Base-by-base conservation (phyloP, 768 basidiomycete genomes). In the Tremella mesenterica region DNA sequence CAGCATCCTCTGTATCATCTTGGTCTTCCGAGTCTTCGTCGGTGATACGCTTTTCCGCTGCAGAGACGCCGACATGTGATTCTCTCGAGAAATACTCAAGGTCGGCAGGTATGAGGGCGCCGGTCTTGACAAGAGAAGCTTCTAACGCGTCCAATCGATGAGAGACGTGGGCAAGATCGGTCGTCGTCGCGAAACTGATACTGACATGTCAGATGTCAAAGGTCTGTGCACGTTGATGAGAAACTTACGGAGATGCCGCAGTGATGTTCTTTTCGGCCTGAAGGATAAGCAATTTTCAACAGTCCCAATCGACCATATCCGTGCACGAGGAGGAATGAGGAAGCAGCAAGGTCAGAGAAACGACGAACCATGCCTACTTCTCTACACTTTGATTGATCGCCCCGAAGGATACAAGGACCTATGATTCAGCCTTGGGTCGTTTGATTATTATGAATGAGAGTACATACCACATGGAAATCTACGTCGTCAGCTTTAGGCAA, bases 1-100 rank as follows among this genome's bases (percentile, higher is more conserved):
- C 72, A 16, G 72, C 72, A 20, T 67, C 70, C 54, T 73, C 72
- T 0, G 70, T 73, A 55, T 70, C 70, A 30, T 70, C 70, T 23
- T 23, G n/a, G n/a, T 41, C 38, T 41, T n/a, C 38, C n/a, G n/a
- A 18, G 14, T 67, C 67, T 26, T 56, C 50, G 18, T 61, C 59
- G 26, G 43, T 30, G 20, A 31, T 18, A 13, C 16, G 44, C 41
- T n/a, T 28, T 29, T 21, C 38, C 23, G n/a, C 28, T 30, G 31
- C 31, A 3, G 27, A 18, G 18, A 3, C 23, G n/a, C 41, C 27
- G 27, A 41, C 39, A 29, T 12, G 36, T n/a, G 20, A 27, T 16
- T 38, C 23, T 18, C 52, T 39, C n/a, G 33, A 53, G 43, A 58
- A 59, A 36, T 65, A 53, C 8, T 71, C 70, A 16, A 73, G 43